These are phyloP conservation scores for Phialocephala sp. DNA, from an alignment of 2,329 filamentous ascomycete genomes.

Conservation along the genomic window DNA sequence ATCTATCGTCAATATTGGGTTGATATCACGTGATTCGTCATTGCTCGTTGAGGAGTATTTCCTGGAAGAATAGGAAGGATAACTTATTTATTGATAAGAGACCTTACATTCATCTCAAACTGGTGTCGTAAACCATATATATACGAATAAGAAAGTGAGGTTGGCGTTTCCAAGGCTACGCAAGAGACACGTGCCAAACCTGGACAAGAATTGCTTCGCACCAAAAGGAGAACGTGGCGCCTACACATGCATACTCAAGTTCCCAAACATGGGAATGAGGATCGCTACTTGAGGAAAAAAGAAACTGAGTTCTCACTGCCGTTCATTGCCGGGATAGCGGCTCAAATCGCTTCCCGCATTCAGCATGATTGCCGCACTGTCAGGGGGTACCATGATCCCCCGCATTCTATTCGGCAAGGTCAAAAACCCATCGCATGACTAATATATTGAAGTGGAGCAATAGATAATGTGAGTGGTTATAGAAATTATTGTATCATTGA, in stretches of 20 bases:
- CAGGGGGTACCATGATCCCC: constrained; percentile 3
- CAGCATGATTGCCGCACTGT: background rate
- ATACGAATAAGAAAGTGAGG: background rate
- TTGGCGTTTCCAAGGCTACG: background rate
- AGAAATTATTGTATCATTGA: background rate
- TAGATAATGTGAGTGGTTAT: background rate
- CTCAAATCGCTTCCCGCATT: background rate
- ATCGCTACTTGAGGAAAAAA: background rate
- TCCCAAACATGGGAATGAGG: background rate
- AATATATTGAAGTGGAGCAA: background rate
- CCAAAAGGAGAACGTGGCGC: background rate
- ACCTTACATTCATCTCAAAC: too few species aligned
- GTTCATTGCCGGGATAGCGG: background rate
- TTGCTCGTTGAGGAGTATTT: too few species aligned
- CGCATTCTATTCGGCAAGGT: background rate
- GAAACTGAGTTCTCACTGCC: background rate
- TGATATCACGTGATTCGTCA: too few species aligned
- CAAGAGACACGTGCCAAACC: background rate
- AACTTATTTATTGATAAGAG: too few species aligned
- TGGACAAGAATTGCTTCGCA: background rate
- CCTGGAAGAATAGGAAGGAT: too few species aligned
- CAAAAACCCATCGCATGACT: background rate
- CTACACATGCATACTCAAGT: background rate
- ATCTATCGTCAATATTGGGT: too few species aligned
- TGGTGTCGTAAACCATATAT: too few species aligned